Evolutionary conservation across 2,329 filamentous ascomycete genomes (phyloP).

Genomic region (Magnaporthales sp.): DNA sequence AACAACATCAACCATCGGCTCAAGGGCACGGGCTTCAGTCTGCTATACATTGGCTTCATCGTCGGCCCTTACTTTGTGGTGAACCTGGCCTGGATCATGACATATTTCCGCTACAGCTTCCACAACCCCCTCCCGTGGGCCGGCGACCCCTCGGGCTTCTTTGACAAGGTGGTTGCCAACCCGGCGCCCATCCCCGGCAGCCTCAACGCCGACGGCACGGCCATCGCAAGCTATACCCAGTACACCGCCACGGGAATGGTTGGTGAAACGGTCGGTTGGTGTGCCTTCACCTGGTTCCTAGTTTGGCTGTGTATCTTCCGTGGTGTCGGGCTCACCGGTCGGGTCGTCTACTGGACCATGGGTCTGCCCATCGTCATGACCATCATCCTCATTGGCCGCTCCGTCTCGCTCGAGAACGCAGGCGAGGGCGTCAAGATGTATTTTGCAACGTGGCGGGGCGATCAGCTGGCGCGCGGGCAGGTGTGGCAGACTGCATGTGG

Average conservation of each 20-base stretch:
- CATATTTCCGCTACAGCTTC: conserved; percentile 48
- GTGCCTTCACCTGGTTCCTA: conserved; percentile 48
- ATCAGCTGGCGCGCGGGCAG: conserved; percentile 37
- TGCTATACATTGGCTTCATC: conserved; percentile 42
- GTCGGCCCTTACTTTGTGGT: conserved; percentile 50
- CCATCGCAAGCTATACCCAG: conserved; percentile 31
- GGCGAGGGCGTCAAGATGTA: conserved; percentile 39
- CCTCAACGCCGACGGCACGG: conserved; percentile 25
- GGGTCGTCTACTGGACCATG: conserved; percentile 56
- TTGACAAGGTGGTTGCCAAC: conserved; percentile 38
- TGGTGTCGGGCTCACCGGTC: conserved; percentile 46
- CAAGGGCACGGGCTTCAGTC: conserved; percentile 43
- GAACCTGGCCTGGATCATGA: conserved; percentile 51
- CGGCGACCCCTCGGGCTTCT: conserved; percentile 41
- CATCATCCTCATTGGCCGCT: conserved; percentile 45
- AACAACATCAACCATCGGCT: conserved; percentile 43
- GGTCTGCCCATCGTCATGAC: conserved; percentile 48
- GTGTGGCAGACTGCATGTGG: conserved; percentile 53
- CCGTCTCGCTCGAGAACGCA: conserved; percentile 44
- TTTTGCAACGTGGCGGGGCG: conserved; percentile 36
- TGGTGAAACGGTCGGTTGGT: conserved; percentile 50
- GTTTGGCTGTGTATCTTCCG: conserved; percentile 52
- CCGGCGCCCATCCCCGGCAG: conserved; percentile 29
- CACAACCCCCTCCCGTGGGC: conserved; percentile 46
- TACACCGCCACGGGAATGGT: conserved; percentile 39